Evolutionary conservation across 108 stramenopile genomes (phyloP).

Genomic region (Pseudonitzschia multiseries): DNA sequence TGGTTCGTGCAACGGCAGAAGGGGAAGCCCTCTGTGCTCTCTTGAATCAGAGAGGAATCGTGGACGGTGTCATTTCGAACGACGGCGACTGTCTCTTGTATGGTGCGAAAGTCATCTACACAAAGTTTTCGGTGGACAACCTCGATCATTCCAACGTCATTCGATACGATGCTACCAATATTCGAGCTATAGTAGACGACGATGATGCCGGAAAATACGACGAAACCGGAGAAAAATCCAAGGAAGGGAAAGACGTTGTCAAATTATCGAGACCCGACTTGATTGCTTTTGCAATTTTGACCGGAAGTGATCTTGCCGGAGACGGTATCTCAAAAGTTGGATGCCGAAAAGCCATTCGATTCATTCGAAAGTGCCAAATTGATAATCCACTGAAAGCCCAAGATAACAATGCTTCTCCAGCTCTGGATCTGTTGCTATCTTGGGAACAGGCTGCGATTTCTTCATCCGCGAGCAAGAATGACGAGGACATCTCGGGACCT

Average conservation of each 20-base stretch:
- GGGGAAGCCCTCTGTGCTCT: constrained; percentile 95
- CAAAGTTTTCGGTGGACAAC: constrained; percentile 87
- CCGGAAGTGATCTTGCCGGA: constrained; percentile 76
- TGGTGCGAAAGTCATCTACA: constrained; percentile 88
- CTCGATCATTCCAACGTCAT: constrained; percentile 57
- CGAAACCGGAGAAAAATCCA: neutral
- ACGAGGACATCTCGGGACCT: neutral
- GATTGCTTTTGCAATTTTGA: constrained; percentile 74
- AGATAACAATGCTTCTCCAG: constrained; percentile 30
- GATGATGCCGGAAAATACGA: constrained; percentile 29
- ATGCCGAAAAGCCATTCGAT: constrained; percentile 69
- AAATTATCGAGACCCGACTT: constrained; percentile 59
- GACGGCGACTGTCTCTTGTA: constrained; percentile 95
- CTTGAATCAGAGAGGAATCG: constrained; percentile 72
- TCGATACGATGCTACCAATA: constrained; percentile 55
- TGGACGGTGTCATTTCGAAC: constrained; percentile 95
- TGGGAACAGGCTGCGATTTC: constrained; percentile 44
- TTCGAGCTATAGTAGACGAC: constrained; percentile 31
- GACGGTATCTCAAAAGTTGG: constrained; percentile 69
- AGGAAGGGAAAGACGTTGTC: constrained; percentile 28
- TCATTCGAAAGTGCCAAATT: constrained; percentile 61
- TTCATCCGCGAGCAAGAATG: neutral
- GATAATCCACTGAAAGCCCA: constrained; percentile 45
- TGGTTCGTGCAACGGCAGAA: constrained; percentile 89
- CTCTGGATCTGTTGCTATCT: constrained; percentile 54